These are phyloP conservation scores for Neckera pumila DNA, from an alignment of 225 moss, liverwort and hornwort genomes.

Conservation along the genomic window DNA sequence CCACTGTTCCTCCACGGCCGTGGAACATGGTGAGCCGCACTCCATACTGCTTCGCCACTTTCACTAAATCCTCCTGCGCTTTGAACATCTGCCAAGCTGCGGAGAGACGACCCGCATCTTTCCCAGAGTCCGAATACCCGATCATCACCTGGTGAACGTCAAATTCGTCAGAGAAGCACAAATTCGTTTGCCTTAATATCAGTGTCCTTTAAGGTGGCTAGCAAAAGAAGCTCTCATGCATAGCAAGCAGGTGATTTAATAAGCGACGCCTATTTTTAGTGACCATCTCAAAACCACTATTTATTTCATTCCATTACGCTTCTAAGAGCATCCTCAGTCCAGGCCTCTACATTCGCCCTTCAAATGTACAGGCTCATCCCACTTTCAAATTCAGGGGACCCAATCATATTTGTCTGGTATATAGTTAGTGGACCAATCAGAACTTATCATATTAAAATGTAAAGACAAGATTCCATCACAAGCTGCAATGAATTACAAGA, in stretches of 20 bases:
- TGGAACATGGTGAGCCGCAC: slow-evolving; percentile 91
- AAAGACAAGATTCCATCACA: not conserved
- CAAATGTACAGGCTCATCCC: not conserved
- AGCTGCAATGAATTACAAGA: not conserved
- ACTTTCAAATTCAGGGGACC: not conserved
- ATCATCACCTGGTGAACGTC: slow-evolving; percentile 47
- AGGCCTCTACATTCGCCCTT: not conserved
- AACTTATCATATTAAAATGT: not conserved
- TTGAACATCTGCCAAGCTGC: slow-evolving; percentile 98
- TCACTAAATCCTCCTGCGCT: slow-evolving; percentile 90
- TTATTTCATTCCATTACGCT: not conserved
- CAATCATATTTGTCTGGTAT: not conserved
- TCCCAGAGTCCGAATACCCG: slow-evolving; percentile 94
- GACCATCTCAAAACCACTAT: not conserved
- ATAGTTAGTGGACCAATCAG: not conserved
- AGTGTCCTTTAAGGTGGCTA: no score
- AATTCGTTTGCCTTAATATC: not conserved
- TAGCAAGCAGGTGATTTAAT: no score
- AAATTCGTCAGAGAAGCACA: not conserved
- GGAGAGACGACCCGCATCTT: slow-evolving; percentile 86
- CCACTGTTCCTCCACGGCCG: slow-evolving; percentile 91
- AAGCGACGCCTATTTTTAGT: not conserved
- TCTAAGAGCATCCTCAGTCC: not conserved
- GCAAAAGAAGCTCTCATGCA: not conserved
- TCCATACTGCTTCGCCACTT: slow-evolving; percentile 75